phyloP scores from a whole-genome alignment of 768 basidiomycete genomes.

The Amanita exitialis region DNA sequence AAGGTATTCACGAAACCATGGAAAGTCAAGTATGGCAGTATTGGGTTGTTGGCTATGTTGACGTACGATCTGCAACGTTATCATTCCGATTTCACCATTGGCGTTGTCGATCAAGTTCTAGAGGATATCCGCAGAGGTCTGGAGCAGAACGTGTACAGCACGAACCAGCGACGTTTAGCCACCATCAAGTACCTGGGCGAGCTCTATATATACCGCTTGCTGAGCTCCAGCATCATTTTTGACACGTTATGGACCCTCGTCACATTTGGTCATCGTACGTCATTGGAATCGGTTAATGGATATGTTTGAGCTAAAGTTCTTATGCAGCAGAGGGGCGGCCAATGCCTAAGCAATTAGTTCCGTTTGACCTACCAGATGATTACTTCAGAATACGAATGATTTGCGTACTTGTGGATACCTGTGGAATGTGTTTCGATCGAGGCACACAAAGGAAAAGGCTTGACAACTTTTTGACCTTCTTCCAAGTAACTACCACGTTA shows the following conservation, averaged over 20 bases:
- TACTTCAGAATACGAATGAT: conserved; percentile 91
- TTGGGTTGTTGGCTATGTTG: conserved; percentile 86
- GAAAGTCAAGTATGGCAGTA: conserved; percentile 91
- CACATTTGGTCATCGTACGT: conserved; percentile 93
- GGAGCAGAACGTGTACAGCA: conserved; percentile 91
- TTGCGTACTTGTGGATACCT: conserved; percentile 88
- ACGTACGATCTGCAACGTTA: conserved; percentile 93
- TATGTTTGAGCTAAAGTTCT: conserved; percentile 9
- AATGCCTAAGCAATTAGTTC: conserved; percentile 60
- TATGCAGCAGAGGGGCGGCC: conserved; percentile 79
- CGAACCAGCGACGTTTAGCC: conserved; percentile 88
- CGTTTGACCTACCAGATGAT: conserved; percentile 89
- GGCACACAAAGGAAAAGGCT: conserved; percentile 89
- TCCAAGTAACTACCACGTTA: conserved; percentile 52
- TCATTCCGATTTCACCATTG: conserved; percentile 79
- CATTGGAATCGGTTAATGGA: background rate
- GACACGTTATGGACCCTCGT: conserved; percentile 92
- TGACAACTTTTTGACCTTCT: conserved; percentile 87
- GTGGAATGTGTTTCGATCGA: conserved; percentile 96
- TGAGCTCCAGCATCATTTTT: conserved; percentile 85
- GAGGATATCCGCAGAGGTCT: conserved; percentile 87
- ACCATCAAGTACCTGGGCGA: conserved; percentile 94
- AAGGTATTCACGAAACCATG: conserved; percentile 96
- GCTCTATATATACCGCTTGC: conserved; percentile 89
- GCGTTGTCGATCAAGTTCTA: conserved; percentile 88